Evolutionary conservation across 2,329 filamentous ascomycete genomes (phyloP).

Genomic region (Pseudogymnoascus pannorum): DNA sequence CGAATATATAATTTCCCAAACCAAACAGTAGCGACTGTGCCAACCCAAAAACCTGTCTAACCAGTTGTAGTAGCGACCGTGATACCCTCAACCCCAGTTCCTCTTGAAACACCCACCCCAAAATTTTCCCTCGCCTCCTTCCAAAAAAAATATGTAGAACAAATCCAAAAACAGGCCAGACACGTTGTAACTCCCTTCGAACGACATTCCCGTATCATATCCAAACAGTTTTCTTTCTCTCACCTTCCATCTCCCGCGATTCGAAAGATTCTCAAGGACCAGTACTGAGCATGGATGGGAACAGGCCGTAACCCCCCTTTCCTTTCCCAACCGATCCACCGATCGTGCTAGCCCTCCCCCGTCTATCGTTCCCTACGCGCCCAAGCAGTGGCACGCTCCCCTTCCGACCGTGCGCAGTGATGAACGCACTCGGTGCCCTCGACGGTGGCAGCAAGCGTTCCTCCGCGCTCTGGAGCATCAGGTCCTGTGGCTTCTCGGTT

Average conservation of each 20-base stretch:
- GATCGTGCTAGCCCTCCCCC: neutral
- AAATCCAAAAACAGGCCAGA: neutral
- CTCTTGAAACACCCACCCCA: neutral
- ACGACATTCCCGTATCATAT: neutral
- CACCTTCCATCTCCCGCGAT: neutral
- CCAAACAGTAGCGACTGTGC: neutral
- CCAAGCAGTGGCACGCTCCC: neutral
- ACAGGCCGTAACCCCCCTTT: neutral
- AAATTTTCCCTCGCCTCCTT: neutral
- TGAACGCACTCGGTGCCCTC: neutral
- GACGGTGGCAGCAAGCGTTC: neutral
- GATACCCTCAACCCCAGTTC: neutral
- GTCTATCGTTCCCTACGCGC: neutral
- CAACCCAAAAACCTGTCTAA: neutral
- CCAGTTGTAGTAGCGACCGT: neutral
- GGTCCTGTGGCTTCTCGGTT: neutral
- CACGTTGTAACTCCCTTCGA: neutral
- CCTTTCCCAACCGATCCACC: neutral
- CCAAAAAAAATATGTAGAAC: neutral
- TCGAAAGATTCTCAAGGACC: neutral
- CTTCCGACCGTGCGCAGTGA: neutral
- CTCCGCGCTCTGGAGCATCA: neutral
- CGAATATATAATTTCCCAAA: slow-evolving; percentile 1
- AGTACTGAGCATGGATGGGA: neutral
- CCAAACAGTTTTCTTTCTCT: neutral